These are phyloP conservation scores for Candida fluviatilis DNA, from an alignment of 805 yeast species.

Conservation along the genomic window DNA sequence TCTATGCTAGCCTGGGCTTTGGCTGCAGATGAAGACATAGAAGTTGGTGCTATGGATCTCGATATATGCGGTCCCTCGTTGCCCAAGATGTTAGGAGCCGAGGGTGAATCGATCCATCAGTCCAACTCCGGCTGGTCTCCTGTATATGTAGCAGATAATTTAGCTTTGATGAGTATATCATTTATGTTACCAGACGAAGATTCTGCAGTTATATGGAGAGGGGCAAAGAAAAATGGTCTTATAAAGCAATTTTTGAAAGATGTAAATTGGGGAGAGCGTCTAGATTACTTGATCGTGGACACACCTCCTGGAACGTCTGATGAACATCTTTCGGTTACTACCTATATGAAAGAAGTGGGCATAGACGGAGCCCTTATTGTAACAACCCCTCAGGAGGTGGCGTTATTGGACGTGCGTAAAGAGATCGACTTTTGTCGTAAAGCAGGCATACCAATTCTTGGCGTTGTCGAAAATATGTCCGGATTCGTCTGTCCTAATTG, in stretches of 20 bases:
- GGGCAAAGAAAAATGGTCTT: slow-evolving; percentile 89
- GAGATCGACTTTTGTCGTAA: slow-evolving; percentile 93
- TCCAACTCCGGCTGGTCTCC: slow-evolving; percentile 96
- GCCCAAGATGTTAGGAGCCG: slow-evolving; percentile 92
- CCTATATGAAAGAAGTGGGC: slow-evolving; percentile 83
- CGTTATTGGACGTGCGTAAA: slow-evolving; percentile 89
- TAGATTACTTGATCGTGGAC: slow-evolving; percentile 85
- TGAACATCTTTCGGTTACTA: slow-evolving; percentile 88
- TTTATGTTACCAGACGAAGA: slow-evolving; percentile 92
- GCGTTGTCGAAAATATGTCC: slow-evolving; percentile 95
- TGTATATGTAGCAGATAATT: slow-evolving; percentile 88
- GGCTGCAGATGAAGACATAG: slow-evolving; percentile 72
- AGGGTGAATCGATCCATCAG: slow-evolving; percentile 79
- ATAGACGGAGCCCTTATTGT: slow-evolving; percentile 94
- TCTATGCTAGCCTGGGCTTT: slow-evolving; percentile 96
- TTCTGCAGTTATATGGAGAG: slow-evolving; percentile 95
- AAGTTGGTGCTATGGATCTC: slow-evolving; percentile 94
- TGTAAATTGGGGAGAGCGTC: slow-evolving; percentile 83
- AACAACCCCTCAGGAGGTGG: slow-evolving; percentile 98
- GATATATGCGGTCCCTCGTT: slow-evolving; percentile 98
- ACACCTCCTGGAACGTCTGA: slow-evolving; percentile 99
- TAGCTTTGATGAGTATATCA: slow-evolving; percentile 93
- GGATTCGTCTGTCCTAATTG: slow-evolving; percentile 98
- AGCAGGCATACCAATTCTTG: slow-evolving; percentile 81
- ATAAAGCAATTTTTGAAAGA: slow-evolving; percentile 92